phyloP scores from a whole-genome alignment of 768 basidiomycete species.

The Hericium alpestre region DNA sequence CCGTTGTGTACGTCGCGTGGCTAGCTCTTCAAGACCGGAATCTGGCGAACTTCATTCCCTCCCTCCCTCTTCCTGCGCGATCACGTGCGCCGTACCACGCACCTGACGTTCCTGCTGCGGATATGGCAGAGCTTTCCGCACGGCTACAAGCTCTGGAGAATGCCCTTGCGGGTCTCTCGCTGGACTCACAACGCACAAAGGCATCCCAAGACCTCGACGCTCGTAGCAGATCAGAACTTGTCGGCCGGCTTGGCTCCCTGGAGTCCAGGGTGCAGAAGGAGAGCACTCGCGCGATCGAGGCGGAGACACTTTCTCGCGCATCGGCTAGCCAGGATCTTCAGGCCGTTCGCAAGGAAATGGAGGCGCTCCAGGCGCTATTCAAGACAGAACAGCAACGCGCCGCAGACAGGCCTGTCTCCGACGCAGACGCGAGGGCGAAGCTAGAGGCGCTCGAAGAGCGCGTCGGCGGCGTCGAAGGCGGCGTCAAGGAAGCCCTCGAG shows the following conservation, averaged over 20 bases:
- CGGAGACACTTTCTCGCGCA: conserved; percentile 35
- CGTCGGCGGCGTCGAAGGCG: conserved; percentile 48
- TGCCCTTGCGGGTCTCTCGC: conserved; percentile 48
- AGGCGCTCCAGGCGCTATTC: conserved; percentile 8
- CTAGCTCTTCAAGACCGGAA: conserved; percentile 27
- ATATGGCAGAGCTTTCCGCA: conserved; percentile 53
- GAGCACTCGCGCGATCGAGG: conserved; percentile 37
- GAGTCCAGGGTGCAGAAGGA: conserved; percentile 44
- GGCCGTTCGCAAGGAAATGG: conserved; percentile 11
- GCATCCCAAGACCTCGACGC: conserved; percentile 43
- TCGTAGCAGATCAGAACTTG: conserved; percentile 39
- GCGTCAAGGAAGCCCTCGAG: conserved; percentile 65
- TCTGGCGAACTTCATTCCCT: conserved; percentile 10
- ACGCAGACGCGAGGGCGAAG: conserved; percentile 48
- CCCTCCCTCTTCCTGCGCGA: conserved; percentile 16
- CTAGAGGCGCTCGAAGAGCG: conserved; percentile 53
- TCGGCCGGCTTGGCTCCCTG: conserved; percentile 42
- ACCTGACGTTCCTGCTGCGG: conserved; percentile 50
- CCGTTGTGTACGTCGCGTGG: conserved; percentile 35
- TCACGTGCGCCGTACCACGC: conserved; percentile 32
- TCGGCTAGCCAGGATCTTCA: conserved; percentile 20
- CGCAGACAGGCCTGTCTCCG: conserved; percentile 19
- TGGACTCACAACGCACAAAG: conserved; percentile 41
- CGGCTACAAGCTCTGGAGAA: conserved; percentile 57
- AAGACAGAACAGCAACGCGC: conserved; percentile 23